Conservation (phyloP, 345 rosid genomes). For the Lepidium aucheri region DNA sequence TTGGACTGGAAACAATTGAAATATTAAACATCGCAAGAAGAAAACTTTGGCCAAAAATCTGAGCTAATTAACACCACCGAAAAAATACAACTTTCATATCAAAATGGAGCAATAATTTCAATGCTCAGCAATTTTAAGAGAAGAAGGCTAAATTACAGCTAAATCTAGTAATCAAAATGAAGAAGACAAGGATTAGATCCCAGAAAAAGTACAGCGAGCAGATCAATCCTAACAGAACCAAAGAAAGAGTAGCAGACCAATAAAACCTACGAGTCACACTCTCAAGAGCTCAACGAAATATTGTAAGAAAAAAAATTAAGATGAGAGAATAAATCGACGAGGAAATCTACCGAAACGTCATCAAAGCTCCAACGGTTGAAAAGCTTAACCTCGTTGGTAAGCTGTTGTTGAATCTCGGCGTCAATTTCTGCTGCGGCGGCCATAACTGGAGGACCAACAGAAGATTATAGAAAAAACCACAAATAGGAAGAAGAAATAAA, state of each 20-base stretch:
- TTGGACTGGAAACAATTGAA: too few species aligned
- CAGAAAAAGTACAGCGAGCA: not conserved
- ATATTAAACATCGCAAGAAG: not conserved
- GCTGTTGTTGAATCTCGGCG: conserved; percentile 26
- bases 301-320: not conserved
- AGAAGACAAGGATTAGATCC: not conserved
- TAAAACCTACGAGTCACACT: not conserved
- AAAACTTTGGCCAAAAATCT: not conserved
- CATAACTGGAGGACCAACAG: conserved; percentile 13
- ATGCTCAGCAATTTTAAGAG: not conserved
- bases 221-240: not conserved
- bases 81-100: too few species aligned
- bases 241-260: not conserved
- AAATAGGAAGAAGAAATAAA: not conserved
- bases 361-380: conserved; percentile 86
- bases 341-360: conserved; percentile 44
- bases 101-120: not conserved
- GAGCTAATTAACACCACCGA: not conserved
- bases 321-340: not conserved
- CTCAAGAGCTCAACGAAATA: not conserved
- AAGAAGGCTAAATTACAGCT: not conserved
- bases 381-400: conserved; percentile 45
- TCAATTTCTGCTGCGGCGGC: conserved; percentile 23
- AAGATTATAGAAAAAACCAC: not conserved
- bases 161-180: not conserved